Evolutionary conservation across 2,329 filamentous ascomycete species (phyloP).

Genomic region (Microsporum audouinii): DNA sequence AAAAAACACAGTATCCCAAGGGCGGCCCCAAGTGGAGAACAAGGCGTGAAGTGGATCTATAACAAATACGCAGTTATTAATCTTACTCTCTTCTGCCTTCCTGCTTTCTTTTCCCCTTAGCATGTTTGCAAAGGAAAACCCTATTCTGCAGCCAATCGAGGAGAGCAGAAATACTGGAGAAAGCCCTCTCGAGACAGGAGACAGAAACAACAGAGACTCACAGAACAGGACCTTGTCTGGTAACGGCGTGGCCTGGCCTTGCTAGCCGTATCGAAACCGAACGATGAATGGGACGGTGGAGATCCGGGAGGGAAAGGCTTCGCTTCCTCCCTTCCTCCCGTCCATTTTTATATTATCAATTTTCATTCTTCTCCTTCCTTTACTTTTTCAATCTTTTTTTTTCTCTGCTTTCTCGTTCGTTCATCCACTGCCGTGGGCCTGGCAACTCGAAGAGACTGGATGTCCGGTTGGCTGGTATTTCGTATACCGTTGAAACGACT

Average conservation of each 20-base stretch:
- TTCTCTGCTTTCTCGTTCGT: not conserved
- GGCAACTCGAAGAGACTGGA: not conserved
- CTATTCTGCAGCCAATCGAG: not conserved
- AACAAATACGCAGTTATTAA: not conserved
- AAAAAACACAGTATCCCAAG: not conserved
- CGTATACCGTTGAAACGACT: not conserved
- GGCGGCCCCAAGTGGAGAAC: not conserved
- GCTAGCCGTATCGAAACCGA: not conserved
- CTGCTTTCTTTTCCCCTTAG: not conserved
- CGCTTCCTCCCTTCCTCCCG: slow-evolving; percentile 2
- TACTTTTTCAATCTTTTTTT: not conserved
- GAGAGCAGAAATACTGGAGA: not conserved
- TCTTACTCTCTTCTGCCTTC: not conserved
- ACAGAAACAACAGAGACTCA: not conserved
- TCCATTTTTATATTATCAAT: not conserved
- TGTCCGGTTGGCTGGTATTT: not conserved
- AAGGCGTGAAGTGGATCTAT: not conserved
- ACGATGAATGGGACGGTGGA: slow-evolving; percentile 2
- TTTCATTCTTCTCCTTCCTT: not conserved
- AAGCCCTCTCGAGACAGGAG: not conserved
- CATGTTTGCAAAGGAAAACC: not conserved
- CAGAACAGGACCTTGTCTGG: not conserved
- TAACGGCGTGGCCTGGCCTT: slow-evolving; percentile 3
- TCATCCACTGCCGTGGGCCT: not conserved
- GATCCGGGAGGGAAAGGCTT: slow-evolving; percentile 1